Evolutionary conservation across 768 basidiomycete genomes (phyloP).

Genomic region (Tephrocybe sp.): DNA sequence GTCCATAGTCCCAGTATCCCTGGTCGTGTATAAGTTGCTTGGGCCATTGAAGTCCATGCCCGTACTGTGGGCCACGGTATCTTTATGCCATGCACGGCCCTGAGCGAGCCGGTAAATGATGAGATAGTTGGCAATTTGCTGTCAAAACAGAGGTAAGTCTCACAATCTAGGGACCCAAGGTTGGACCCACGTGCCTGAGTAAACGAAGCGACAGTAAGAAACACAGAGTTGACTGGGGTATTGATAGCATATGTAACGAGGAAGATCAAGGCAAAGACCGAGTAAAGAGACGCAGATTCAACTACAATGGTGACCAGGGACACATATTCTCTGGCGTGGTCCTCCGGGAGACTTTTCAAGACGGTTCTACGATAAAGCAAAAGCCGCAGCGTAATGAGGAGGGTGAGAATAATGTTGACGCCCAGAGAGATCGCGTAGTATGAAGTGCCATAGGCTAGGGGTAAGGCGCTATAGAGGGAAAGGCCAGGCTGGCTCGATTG

Average conservation of each 20-base stretch:
- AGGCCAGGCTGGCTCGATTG: slow-evolving; percentile 40
- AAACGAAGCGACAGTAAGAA: slow-evolving; percentile 32
- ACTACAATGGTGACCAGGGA: slow-evolving; percentile 37
- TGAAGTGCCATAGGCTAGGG: slow-evolving; percentile 34
- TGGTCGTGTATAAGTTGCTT: background rate
- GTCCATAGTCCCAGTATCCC: background rate
- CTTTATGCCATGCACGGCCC: slow-evolving; percentile 37
- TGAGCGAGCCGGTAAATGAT: slow-evolving; percentile 42
- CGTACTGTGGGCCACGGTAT: slow-evolving; percentile 21
- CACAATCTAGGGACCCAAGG: background rate
- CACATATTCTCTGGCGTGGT: slow-evolving; percentile 34
- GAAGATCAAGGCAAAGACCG: slow-evolving; percentile 37
- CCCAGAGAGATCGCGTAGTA: slow-evolving; percentile 40
- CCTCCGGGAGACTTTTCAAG: slow-evolving; percentile 28
- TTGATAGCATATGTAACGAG: slow-evolving; percentile 39
- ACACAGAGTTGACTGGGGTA: slow-evolving; percentile 40
- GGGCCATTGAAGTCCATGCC: slow-evolving; percentile 3
- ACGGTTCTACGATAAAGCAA: slow-evolving; percentile 30
- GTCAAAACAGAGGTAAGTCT: background rate
- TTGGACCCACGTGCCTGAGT: slow-evolving; percentile 31
- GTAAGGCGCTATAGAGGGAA: slow-evolving; percentile 37
- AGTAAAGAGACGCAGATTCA: slow-evolving; percentile 46
- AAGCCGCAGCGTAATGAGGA: slow-evolving; percentile 37
- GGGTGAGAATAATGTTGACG: slow-evolving; percentile 40
- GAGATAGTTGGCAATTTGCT: slow-evolving; percentile 39